Conservation (phyloP, 1,139 yeast species). For the Pichia kudriavzevii region DNA sequence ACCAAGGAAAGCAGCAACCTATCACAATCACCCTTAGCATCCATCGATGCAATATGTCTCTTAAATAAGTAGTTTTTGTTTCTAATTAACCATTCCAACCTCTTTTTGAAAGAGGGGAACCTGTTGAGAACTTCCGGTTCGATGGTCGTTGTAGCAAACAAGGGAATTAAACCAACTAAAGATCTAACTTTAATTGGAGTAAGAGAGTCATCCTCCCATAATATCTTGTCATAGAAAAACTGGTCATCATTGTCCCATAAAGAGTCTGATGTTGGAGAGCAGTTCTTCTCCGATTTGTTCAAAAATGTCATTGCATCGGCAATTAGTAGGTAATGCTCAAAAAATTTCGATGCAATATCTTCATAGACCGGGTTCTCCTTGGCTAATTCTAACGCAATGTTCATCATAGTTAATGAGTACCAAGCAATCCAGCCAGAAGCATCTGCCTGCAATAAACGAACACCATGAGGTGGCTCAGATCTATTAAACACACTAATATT, state of each 20-base stretch:
- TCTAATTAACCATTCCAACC: slow-evolving; percentile 80
- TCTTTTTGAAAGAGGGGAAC: slow-evolving; percentile 79
- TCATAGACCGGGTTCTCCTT: slow-evolving; percentile 84
- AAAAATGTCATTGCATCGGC: slow-evolving; percentile 91
- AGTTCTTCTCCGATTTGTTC: slow-evolving; percentile 35
- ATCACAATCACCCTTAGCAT: slow-evolving; percentile 78
- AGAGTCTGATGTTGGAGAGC: slow-evolving; percentile 48
- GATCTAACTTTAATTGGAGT: slow-evolving; percentile 83
- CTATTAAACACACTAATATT: slow-evolving; percentile 92
- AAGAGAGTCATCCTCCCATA: slow-evolving; percentile 68
- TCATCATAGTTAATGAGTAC: slow-evolving; percentile 84
- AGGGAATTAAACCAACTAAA: slow-evolving; percentile 85
- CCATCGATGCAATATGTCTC: slow-evolving; percentile 87
- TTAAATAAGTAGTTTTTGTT: slow-evolving; percentile 69
- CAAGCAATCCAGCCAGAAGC: slow-evolving; percentile 99
- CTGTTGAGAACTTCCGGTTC: slow-evolving; percentile 77
- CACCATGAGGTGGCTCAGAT: slow-evolving; percentile 95
- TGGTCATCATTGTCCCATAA: slow-evolving; percentile 89
- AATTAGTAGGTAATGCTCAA: slow-evolving; percentile 86
- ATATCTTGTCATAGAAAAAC: slow-evolving; percentile 87
- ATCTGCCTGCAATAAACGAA: slow-evolving; percentile 88
- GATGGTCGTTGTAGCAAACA: slow-evolving; percentile 83
- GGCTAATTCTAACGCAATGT: slow-evolving; percentile 86
- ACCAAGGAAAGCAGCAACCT: slow-evolving; percentile 77
- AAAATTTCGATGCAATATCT: slow-evolving; percentile 90